Conservation (phyloP, 768 basidiomycete genomes). For the Leucogyrophana mollusca region DNA sequence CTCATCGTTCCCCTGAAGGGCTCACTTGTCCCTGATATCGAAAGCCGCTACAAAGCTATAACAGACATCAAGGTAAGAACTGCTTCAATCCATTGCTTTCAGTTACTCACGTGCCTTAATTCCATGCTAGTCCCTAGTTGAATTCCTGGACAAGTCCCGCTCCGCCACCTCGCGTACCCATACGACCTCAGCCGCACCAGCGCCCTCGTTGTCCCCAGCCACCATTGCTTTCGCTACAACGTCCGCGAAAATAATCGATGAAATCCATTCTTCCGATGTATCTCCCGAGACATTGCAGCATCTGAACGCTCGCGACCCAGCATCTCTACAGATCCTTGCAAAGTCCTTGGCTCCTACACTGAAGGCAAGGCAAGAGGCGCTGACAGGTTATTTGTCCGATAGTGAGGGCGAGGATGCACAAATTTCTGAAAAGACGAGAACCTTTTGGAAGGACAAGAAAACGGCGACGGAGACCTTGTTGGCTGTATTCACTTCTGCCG, state of each 20-base stretch:
- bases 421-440: slow-evolving; percentile 61
- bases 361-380: slow-evolving; percentile 43
- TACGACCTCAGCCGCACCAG: slow-evolving; percentile 70
- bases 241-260: slow-evolving; percentile 34
- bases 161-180: slow-evolving; percentile 64
- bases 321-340: slow-evolving; percentile 50
- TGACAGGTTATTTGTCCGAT: slow-evolving; percentile 51
- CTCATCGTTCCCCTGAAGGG: slow-evolving; percentile 82
- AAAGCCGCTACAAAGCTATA: slow-evolving; percentile 79
- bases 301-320: slow-evolving; percentile 57
- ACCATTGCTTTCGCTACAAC: slow-evolving; percentile 62
- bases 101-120: slow-evolving; percentile 6
- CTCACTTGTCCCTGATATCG: slow-evolving; percentile 65
- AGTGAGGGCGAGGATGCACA: slow-evolving; percentile 45
- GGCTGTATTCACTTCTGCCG: slow-evolving; percentile 45
- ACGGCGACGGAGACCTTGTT: slow-evolving; percentile 41
- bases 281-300: slow-evolving; percentile 62
- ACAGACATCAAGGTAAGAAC: slow-evolving; percentile 73
- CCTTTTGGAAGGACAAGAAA: slow-evolving; percentile 61
- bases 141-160: slow-evolving; percentile 83
- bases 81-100: not conserved
- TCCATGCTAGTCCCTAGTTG: slow-evolving; percentile 58
- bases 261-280: slow-evolving; percentile 62
- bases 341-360: slow-evolving; percentile 41
- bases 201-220: slow-evolving; percentile 75